A percentile compares a stretch with the other conserved stretches of the same genome.
These are phyloP conservation scores for Oemleria cerasiformis DNA, from an alignment of 306 rosid genomes.

Conservation along the genomic window DNA sequence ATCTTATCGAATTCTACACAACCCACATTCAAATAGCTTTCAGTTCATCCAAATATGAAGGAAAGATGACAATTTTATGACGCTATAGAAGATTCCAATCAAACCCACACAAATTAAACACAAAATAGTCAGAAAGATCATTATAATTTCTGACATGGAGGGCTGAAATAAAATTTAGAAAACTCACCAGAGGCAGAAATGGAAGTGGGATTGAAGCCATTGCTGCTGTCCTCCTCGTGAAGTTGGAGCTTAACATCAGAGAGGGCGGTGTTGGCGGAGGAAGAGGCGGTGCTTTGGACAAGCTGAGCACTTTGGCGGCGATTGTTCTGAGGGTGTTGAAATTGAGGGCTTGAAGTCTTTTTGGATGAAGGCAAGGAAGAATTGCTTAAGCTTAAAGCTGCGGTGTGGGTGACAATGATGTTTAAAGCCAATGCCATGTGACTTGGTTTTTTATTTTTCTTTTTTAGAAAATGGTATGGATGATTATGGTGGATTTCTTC, in stretches of 20 bases:
- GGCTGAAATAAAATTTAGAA: no score
- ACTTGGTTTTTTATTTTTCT: neutral
- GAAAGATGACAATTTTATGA: neutral
- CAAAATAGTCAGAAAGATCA: neutral
- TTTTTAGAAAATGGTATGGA: neutral
- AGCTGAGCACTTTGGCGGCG: conserved; percentile 11
- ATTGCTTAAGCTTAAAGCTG: conserved; percentile 20
- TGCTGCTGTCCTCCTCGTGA: conserved; percentile 7
- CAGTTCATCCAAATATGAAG: neutral
- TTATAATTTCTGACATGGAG: neutral
- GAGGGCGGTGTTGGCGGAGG: conserved; percentile 31
- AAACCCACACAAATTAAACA: neutral
- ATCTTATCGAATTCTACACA: neutral
- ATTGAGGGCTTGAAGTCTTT: conserved; percentile 20
- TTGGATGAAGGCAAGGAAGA: conserved; percentile 20
- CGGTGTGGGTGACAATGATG: conserved; percentile 30
- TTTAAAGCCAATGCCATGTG: conserved; percentile 37
- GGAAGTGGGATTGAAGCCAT: conserved; percentile 26
- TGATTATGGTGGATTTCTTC: neutral
- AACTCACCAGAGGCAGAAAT: conserved; percentile 34
- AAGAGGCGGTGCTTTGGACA: conserved; percentile 12
- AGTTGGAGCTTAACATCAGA: conserved; percentile 35
- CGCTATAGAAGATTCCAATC: neutral
- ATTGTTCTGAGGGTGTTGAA: conserved; percentile 7
- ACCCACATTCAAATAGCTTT: neutral